Base-by-base conservation (phyloP, 139 green algal genomes). In the Edaphochlamys debaryana region DNA sequence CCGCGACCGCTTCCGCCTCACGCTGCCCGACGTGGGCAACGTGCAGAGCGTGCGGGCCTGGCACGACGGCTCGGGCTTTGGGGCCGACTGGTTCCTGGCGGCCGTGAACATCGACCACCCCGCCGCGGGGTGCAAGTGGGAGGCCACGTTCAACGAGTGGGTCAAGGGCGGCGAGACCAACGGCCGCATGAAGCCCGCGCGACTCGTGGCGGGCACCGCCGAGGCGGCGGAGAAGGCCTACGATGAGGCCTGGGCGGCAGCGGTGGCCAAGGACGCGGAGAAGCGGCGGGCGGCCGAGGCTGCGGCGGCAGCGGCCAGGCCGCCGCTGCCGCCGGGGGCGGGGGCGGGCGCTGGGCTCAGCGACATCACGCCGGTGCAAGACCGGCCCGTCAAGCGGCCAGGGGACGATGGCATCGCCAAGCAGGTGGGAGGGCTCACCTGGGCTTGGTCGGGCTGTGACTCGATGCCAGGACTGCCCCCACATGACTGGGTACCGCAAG, bases 31-130 rank as follows among this genome's bases (percentile, higher is more conserved):
- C 54, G 84, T 84, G 36, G 87, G 87, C 19, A 67, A 87, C 62
- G 11, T 91, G 20, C 5, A 50, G 22, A 60, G 27, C n/a, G 25
- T 91, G 30, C 54, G 78, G 5, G 20, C 56, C n/a, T 89, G 87
- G 84, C 87, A 91, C 34, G 82, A 91, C n/a, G 87, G 87, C 7
- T 72, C 66, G 3, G 87, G 87, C 27, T 85, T 91, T 34, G 79
- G 67, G 23, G 40, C 83, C 0, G 79, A 89, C 60, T 89, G 85
- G 85, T 82, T 74, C 52, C 54, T 82, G 54, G 54, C 77, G 32
- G 45, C 50, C 52, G 42, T 86, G 11, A 76, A 25, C 4, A 30
- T 89, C 3, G 85, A 89, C 54, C 62, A 69, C 32, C 30, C 71
- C 0, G 25, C 38, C 4, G 67, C 82, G 32, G 62, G 40, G 6